Conservation (phyloP, 495 filamentous ascomycete species). For the Podospora appendiculata region DNA sequence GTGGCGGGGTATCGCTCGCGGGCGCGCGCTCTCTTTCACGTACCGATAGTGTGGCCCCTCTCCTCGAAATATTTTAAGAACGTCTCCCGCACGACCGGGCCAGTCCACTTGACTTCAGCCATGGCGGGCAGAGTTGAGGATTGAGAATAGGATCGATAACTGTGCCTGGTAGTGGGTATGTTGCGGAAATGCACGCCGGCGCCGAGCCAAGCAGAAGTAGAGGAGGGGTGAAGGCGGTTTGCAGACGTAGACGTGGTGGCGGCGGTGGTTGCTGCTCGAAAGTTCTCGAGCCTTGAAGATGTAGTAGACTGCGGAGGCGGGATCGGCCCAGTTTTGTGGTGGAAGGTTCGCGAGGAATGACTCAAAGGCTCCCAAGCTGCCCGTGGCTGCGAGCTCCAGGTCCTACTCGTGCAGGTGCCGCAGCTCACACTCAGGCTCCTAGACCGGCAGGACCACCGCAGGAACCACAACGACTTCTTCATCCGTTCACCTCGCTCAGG, state of each 20-base stretch:
- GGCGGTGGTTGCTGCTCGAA: constrained; percentile 23
- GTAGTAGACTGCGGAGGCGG: constrained; percentile 8
- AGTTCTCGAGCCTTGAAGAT: constrained; percentile 21
- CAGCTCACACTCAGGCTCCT: constrained; percentile 1
- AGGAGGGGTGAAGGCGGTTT: constrained; percentile 1
- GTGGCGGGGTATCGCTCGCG: constrained; percentile 1
- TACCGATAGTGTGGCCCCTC: constrained; percentile 51
- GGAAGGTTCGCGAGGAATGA: constrained; percentile 32
- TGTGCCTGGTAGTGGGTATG: constrained; percentile 1
- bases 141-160: constrained; percentile 16
- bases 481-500: constrained; percentile 6
- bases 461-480: constrained; percentile 16
- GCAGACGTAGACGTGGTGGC: constrained; percentile 3
- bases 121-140: constrained; percentile 24
- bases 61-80: constrained; percentile 81
- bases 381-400: constrained; percentile 4
- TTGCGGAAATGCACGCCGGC: neutral
- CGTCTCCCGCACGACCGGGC: constrained; percentile 59
- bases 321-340: constrained; percentile 25
- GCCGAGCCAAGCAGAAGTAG: too few species aligned
- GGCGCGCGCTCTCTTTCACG: constrained; percentile 1
- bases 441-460: constrained; percentile 14
- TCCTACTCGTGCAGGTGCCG: constrained; percentile 6
- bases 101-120: constrained; percentile 52
- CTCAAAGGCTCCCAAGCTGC: constrained; percentile 28